These are phyloP conservation scores for Cyberlindnera subsufficiens DNA, from an alignment of 805 yeast species.

Conservation along the genomic window DNA sequence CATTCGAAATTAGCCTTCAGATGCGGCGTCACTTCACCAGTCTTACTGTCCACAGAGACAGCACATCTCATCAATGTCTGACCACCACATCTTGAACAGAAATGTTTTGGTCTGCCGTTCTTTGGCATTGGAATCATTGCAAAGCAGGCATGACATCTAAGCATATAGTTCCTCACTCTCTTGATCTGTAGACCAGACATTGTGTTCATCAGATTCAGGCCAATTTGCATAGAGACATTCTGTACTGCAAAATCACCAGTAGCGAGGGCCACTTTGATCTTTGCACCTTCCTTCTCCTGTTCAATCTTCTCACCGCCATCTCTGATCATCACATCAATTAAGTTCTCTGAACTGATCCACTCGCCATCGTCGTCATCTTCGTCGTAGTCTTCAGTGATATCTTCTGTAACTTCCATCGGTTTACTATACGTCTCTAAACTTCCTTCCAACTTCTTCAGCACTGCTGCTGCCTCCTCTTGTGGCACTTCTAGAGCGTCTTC, in stretches of 20 bases:
- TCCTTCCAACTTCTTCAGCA: slow-evolving; percentile 4
- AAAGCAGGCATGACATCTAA: slow-evolving; percentile 97
- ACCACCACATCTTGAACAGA: slow-evolving; percentile 96
- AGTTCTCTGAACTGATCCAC: slow-evolving; percentile 91
- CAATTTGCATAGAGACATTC: slow-evolving; percentile 88
- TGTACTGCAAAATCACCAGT: slow-evolving; percentile 98
- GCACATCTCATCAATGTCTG: slow-evolving; percentile 85
- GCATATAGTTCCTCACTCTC: slow-evolving; percentile 85
- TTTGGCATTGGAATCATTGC: slow-evolving; percentile 71
- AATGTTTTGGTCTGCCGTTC: slow-evolving; percentile 72
- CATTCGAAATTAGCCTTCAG: slow-evolving; percentile 89
- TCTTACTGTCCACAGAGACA: slow-evolving; percentile 69
- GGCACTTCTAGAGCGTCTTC: slow-evolving; percentile 3
- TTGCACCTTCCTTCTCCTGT: slow-evolving; percentile 24
- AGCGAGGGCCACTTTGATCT: slow-evolving; percentile 73
- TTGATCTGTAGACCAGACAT: slow-evolving; percentile 80
- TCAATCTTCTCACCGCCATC: slow-evolving; percentile 61
- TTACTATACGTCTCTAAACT: not conserved
- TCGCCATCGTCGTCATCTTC: slow-evolving; percentile 75
- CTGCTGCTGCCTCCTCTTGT: slow-evolving; percentile 8
- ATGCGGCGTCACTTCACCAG: slow-evolving; percentile 85
- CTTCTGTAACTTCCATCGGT: slow-evolving; percentile 6
- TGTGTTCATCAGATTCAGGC: slow-evolving; percentile 78
- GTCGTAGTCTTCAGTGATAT: slow-evolving; percentile 30
- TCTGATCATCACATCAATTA: slow-evolving; percentile 61